These are phyloP conservation scores for Cystobasidium pallidum DNA, from an alignment of 1,284 basidiomycete genomes.

Conservation along the genomic window DNA sequence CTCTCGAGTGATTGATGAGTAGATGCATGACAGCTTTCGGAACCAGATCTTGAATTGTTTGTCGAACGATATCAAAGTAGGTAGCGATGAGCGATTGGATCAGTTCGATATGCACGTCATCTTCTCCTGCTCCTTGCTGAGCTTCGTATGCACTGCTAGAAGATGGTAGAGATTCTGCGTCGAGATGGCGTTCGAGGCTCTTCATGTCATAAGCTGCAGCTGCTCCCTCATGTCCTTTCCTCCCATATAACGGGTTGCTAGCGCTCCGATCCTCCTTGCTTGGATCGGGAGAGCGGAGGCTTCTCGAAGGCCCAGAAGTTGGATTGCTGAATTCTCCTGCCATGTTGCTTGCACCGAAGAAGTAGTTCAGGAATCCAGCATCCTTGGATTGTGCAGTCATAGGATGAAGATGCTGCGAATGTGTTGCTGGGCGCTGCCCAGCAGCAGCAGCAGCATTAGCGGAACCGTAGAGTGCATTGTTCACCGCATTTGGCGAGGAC, in stretches of 20 bases:
- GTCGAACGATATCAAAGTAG: conserved; percentile 94
- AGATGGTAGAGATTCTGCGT: conserved; percentile 50
- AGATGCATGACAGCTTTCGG: conserved; percentile 66
- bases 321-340: conserved; percentile 16
- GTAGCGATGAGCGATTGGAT: conserved; percentile 92
- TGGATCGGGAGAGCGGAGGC: conserved; percentile 34
- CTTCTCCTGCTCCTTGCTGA: conserved; percentile 71
- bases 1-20: conserved; percentile 85
- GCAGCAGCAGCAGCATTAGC: background rate
- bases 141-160: conserved; percentile 60
- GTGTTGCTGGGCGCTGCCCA: conserved; percentile 15
- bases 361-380: conserved; percentile 92
- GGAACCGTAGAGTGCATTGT: conserved; percentile 36
- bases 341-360: conserved; percentile 71
- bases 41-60: conserved; percentile 94
- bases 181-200: conserved; percentile 84
- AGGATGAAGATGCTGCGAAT: conserved; percentile 53
- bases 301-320: conserved; percentile 29
- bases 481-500: conserved; percentile 30
- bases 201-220: conserved; percentile 97
- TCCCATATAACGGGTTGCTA: conserved; percentile 57
- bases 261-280: conserved; percentile 55
- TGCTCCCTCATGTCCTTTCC: conserved; percentile 71
- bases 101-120: conserved; percentile 94
- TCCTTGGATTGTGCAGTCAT: conserved; percentile 61